These are phyloP conservation scores for Penicillium brevicompactum DNA, from an alignment of 2,329 filamentous ascomycete species.

Conservation along the genomic window DNA sequence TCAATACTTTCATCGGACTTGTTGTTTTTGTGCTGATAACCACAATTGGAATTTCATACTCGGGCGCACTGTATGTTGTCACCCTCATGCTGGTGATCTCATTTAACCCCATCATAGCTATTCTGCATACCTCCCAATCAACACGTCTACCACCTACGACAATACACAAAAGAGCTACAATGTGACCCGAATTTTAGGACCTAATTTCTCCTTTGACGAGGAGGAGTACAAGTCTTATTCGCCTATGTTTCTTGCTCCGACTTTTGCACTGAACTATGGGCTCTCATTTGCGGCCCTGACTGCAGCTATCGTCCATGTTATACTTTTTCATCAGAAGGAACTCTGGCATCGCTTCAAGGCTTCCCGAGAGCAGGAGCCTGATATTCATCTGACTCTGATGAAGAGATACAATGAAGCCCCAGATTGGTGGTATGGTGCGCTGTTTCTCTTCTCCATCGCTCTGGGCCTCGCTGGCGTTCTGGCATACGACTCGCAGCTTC, in stretches of 20 bases:
- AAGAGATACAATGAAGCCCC: constrained; percentile 52
- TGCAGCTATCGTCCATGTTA: constrained; percentile 34
- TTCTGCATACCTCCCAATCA: constrained; percentile 38
- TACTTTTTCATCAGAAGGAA: constrained; percentile 36
- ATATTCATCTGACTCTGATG: constrained; percentile 68
- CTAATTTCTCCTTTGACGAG: constrained; percentile 35
- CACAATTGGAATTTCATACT: constrained; percentile 36
- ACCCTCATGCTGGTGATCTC: too few relatives aligned
- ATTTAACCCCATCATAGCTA: constrained; percentile 11
- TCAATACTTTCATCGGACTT: constrained; percentile 37
- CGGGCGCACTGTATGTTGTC: constrained; percentile 29
- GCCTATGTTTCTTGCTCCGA: constrained; percentile 39
- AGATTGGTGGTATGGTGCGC: constrained; percentile 58
- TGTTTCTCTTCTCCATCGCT: constrained; percentile 35
- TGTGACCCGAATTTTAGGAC: constrained; percentile 32
- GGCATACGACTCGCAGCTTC: constrained; percentile 22
- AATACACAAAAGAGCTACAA: constrained; percentile 39
- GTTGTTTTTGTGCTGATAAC: constrained; percentile 34
- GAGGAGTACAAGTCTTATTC: constrained; percentile 39
- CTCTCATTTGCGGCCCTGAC: constrained; percentile 41
- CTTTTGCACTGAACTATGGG: constrained; percentile 39
- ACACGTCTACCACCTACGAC: constrained; percentile 36
- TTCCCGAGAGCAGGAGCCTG: constrained; percentile 38
- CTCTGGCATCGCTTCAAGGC: constrained; percentile 35
- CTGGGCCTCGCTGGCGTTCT: constrained; percentile 32